phyloP scores from a whole-genome alignment of 768 basidiomycete genomes.

The Cubamyces lactineus region DNA sequence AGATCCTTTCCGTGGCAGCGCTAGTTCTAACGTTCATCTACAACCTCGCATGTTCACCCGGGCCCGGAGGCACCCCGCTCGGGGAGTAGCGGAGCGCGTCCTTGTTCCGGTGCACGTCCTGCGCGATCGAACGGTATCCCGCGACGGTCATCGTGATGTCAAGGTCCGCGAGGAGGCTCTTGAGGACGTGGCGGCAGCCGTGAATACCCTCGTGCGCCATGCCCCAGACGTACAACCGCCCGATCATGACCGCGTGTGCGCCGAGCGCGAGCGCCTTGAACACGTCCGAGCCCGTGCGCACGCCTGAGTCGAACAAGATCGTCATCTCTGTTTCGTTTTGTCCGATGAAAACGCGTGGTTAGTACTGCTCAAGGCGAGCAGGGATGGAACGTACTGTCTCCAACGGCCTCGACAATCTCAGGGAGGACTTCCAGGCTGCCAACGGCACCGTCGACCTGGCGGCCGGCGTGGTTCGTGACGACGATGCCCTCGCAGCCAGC shows the following conservation, averaged over 20 bases:
- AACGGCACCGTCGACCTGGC: constrained; percentile 61
- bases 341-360: background rate
- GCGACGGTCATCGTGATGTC: constrained; percentile 50
- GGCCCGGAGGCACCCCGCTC: constrained; percentile 36
- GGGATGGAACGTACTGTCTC: constrained; percentile 42
- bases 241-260: constrained; percentile 55
- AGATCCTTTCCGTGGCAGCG: too few relatives aligned
- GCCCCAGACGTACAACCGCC: constrained; percentile 54
- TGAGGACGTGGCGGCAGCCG: constrained; percentile 59
- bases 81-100: constrained; percentile 41
- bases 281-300: constrained; percentile 54
- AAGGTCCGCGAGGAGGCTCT: constrained; percentile 50
- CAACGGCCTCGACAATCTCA: constrained; percentile 55
- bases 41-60: constrained; percentile 39
- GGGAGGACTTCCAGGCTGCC: constrained; percentile 53
- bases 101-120: constrained; percentile 38
- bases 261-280: constrained; percentile 61
- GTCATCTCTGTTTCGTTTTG: constrained; percentile 43
- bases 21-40: constrained; percentile 9
- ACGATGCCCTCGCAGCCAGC: constrained; percentile 56
- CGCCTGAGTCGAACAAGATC: constrained; percentile 57
- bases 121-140: constrained; percentile 40
- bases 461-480: constrained; percentile 58
- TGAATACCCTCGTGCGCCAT: constrained; percentile 55
- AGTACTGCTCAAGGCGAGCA: background rate